Conservation (phyloP, 108 stramenopile species). For the Nitzschia palea region DNA sequence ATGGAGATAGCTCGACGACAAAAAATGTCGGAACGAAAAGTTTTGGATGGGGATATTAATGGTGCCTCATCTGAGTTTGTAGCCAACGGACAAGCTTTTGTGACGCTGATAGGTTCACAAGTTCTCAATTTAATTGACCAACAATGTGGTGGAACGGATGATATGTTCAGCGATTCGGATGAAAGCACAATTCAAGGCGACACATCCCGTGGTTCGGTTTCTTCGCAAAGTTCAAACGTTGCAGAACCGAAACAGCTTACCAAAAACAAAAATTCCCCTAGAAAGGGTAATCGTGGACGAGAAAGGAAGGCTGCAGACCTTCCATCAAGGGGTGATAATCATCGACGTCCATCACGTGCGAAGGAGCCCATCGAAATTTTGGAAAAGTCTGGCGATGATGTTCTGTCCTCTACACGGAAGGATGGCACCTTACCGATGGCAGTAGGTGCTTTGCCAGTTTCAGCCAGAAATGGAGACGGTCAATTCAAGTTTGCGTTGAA, state of each 20-base stretch:
- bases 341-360: too few relatives aligned
- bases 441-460: too few relatives aligned
- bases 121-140: slow-evolving; percentile 1
- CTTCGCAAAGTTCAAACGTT: background rate
- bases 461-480: too few relatives aligned
- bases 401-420: too few relatives aligned
- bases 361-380: too few relatives aligned
- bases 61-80: background rate
- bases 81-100: background rate
- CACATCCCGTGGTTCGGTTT: background rate
- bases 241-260: background rate
- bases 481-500: too few relatives aligned
- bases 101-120: background rate
- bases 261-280: too few relatives aligned
- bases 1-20: slow-evolving; percentile 24
- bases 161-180: background rate
- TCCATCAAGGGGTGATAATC: too few relatives aligned
- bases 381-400: too few relatives aligned
- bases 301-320: too few relatives aligned
- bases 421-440: too few relatives aligned
- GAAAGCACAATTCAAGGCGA: background rate
- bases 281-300: too few relatives aligned
- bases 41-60: slow-evolving; percentile 7
- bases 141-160: slow-evolving; percentile 10
- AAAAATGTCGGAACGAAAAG: slow-evolving; percentile 6